phyloP scores from a whole-genome alignment of 306 rosid genomes.

The Erythrophleum fordii region DNA sequence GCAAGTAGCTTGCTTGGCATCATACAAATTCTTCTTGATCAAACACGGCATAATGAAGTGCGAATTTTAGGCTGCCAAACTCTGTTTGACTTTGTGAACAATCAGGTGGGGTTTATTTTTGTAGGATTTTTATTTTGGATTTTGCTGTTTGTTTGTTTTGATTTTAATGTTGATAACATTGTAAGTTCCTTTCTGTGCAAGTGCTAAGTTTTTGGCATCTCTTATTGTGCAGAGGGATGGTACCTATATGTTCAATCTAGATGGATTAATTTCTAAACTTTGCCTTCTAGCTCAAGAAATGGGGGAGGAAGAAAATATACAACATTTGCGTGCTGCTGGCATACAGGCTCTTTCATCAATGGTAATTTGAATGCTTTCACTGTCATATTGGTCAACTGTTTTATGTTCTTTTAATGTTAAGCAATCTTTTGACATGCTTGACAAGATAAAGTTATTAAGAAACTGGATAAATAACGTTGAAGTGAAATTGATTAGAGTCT shows the following conservation, averaged over 20 bases:
- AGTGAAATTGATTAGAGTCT: slow-evolving; percentile 32
- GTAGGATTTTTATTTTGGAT: slow-evolving; percentile 36
- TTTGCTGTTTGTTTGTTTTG: slow-evolving; percentile 15
- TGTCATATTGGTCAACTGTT: slow-evolving; percentile 16
- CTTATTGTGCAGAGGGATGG: slow-evolving; percentile 64
- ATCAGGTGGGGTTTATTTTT: slow-evolving; percentile 60
- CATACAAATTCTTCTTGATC: slow-evolving; percentile 74
- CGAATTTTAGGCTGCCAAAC: slow-evolving; percentile 73
- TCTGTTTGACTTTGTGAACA: slow-evolving; percentile 69
- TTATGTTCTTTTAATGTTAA: slow-evolving; percentile 21
- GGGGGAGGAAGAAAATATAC: slow-evolving; percentile 55
- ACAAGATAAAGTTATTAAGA: slow-evolving; percentile 21
- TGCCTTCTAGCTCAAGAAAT: slow-evolving; percentile 66
- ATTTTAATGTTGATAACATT: slow-evolving; percentile 1
- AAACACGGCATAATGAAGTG: slow-evolving; percentile 64
- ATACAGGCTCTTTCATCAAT: slow-evolving; percentile 70
- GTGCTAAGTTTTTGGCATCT: slow-evolving; percentile 18
- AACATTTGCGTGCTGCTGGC: slow-evolving; percentile 55
- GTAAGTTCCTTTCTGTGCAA: not conserved
- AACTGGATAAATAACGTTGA: not conserved
- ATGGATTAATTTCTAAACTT: slow-evolving; percentile 61
- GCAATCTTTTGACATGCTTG: slow-evolving; percentile 19
- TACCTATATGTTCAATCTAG: slow-evolving; percentile 79
- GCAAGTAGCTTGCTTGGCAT: slow-evolving; percentile 75
- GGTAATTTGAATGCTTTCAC: slow-evolving; percentile 47